These are phyloP conservation scores for Fusarium secorum DNA, from an alignment of 2,329 filamentous ascomycete genomes.

Conservation along the genomic window DNA sequence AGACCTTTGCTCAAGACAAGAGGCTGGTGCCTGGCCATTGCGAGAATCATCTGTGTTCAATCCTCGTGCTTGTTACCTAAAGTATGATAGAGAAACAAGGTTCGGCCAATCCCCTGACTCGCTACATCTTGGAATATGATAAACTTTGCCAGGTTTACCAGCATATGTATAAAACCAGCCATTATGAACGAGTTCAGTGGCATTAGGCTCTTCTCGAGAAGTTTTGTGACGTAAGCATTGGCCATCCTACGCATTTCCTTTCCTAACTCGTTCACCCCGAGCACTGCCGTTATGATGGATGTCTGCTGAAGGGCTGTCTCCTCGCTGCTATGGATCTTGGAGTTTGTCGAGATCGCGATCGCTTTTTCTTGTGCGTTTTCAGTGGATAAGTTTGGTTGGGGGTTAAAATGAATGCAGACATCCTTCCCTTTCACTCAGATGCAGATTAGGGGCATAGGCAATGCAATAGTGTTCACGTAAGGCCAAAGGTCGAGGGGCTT, in stretches of 20 bases:
- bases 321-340: rapidly evolving
- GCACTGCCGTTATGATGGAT: background rate
- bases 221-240: rapidly evolving
- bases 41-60: rapidly evolving
- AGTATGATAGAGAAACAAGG: background rate
- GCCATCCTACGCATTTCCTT: background rate
- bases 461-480: background rate
- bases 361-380: no score
- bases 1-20: no score
- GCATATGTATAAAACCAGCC: background rate
- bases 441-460: rapidly evolving
- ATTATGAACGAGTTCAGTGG: no score
- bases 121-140: background rate
- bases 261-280: background rate
- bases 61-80: background rate
- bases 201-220: no score
- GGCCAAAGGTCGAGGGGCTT: rapidly evolving
- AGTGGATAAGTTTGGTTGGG: rapidly evolving
- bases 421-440: background rate
- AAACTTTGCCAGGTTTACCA: background rate
- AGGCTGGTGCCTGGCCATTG: rapidly evolving
- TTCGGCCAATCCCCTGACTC: background rate
- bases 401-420: no score
- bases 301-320: no score
- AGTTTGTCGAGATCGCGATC: rapidly evolving